Conservation (phyloP, 768 basidiomycete species). For the Mycena galericulata region DNA sequence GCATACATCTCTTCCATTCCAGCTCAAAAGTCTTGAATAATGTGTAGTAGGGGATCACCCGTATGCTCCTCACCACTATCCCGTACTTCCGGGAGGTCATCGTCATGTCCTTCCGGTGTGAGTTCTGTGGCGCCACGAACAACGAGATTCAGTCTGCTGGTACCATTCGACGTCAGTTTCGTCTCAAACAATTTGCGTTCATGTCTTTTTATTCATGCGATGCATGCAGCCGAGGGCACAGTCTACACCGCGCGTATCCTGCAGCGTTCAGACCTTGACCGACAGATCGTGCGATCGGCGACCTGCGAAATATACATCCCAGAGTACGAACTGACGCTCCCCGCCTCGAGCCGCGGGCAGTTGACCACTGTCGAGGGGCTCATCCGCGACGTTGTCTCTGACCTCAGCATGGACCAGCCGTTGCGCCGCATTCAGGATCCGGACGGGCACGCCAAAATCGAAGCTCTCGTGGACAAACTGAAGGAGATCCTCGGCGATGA, state of each 20-base stretch:
- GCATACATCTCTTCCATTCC: conserved; percentile 34
- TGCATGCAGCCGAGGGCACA: conserved; percentile 79
- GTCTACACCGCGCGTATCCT: conserved; percentile 86
- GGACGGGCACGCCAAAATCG: conserved; percentile 77
- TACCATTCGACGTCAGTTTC: conserved; percentile 79
- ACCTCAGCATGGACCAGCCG: conserved; percentile 86
- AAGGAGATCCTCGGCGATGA: conserved; percentile 73
- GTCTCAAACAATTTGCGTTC: not conserved
- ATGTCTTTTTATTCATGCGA: not conserved
- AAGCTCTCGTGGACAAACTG: conserved; percentile 76
- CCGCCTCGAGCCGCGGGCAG: conserved; percentile 84
- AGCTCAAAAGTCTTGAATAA: conserved; percentile 36
- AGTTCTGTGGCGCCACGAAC: conserved; percentile 89
- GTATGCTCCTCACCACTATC: conserved; percentile 91
- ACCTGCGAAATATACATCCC: conserved; percentile 86
- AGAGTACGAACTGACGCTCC: conserved; percentile 92
- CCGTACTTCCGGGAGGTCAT: conserved; percentile 97
- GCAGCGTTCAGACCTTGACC: conserved; percentile 81
- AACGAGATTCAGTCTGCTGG: conserved; percentile 97
- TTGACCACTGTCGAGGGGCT: conserved; percentile 98
- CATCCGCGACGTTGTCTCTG: conserved; percentile 82
- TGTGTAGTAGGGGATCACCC: conserved; percentile 79
- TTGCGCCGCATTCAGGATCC: conserved; percentile 85
- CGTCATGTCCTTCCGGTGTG: conserved; percentile 96
- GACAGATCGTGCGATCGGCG: conserved; percentile 92